Conservation (phyloP, 2,329 filamentous ascomycete genomes). For the Aspergillus niger region DNA sequence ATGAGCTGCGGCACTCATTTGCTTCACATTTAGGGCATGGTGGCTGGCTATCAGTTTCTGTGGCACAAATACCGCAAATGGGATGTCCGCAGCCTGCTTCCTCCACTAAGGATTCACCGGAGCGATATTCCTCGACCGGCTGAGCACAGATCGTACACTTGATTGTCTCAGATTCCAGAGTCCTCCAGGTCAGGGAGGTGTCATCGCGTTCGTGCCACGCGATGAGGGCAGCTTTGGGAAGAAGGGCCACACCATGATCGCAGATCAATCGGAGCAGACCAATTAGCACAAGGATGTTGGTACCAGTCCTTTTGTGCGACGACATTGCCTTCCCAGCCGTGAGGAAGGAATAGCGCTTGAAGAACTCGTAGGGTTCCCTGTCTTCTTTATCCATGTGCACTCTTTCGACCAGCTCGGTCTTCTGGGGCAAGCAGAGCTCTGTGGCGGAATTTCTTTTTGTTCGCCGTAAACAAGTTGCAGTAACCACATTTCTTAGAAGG, state of each 20-base stretch:
- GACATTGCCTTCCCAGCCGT: neutral
- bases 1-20: neutral
- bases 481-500: neutral
- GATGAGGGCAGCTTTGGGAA: constrained; percentile 1
- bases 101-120: neutral
- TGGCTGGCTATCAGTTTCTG: neutral
- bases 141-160: neutral
- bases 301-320: neutral
- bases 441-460: neutral
- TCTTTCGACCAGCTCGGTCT: neutral
- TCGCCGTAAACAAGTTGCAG: constrained; percentile 6
- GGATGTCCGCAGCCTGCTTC: constrained; percentile 4
- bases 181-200: neutral
- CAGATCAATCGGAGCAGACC: constrained; percentile 8
- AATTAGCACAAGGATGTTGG: constrained; percentile 3
- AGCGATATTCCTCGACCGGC: neutral
- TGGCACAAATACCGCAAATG: constrained; percentile 1
- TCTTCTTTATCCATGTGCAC: neutral
- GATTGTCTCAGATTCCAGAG: neutral
- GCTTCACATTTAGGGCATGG: neutral
- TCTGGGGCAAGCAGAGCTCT: neutral
- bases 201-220: constrained; percentile 2
- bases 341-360: neutral
- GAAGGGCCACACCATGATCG: constrained; percentile 6
- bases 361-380: constrained; percentile 8